Evolutionary conservation across 371 early-diverging fungal genomes (phyloP).

Genomic region (Circinella umbellata): DNA sequence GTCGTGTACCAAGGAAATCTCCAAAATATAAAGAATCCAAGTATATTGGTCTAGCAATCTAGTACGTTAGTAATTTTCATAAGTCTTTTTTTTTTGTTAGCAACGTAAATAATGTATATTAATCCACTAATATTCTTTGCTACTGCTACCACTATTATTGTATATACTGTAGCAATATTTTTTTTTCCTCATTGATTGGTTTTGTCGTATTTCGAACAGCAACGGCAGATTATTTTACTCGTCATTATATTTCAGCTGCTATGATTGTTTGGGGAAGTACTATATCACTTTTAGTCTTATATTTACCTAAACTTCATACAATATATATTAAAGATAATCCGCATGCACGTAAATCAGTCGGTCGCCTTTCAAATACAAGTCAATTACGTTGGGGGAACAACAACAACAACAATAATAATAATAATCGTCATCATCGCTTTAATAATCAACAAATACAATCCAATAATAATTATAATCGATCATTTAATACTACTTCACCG

Average conservation of each 20-base stretch:
- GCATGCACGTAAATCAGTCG: slow-evolving; percentile 25
- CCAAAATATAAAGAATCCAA: slow-evolving; percentile 60
- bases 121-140: too few species aligned
- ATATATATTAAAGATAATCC: slow-evolving; percentile 22
- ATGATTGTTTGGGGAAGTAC: slow-evolving; percentile 63
- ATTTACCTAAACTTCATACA: slow-evolving; percentile 56
- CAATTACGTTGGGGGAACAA: slow-evolving; percentile 1
- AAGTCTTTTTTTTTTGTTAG: neutral
- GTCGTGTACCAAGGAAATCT: slow-evolving; percentile 42
- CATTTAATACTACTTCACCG: neutral
- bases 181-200: slow-evolving; percentile 54
- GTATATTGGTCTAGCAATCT: slow-evolving; percentile 59
- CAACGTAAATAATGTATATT: too few species aligned
- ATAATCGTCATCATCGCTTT: neutral
- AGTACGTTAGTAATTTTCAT: slow-evolving; percentile 43
- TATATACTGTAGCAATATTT: slow-evolving; percentile 48
- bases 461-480: neutral
- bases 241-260: slow-evolving; percentile 54
- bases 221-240: slow-evolving; percentile 52
- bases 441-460: too few species aligned
- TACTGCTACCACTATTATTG: neutral
- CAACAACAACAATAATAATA: neutral
- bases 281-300: slow-evolving; percentile 54
- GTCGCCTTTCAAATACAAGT: slow-evolving; percentile 13
- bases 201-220: slow-evolving; percentile 55